Conservation (phyloP, 2,329 filamentous ascomycete genomes). For the Scopulariopsis brevicaulis region DNA sequence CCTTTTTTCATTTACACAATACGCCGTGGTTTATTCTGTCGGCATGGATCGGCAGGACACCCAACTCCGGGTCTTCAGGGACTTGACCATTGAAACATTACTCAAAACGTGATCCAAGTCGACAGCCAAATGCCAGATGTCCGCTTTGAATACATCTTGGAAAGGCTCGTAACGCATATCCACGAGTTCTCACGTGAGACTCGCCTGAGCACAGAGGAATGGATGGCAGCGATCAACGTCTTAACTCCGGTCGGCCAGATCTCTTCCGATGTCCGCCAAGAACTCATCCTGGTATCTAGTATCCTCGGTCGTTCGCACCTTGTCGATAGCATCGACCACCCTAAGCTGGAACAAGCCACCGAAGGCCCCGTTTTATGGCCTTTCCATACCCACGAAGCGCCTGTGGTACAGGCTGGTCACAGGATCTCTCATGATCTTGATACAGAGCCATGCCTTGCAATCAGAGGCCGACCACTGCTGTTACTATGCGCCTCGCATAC, state of each 20-base stretch:
- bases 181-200: constrained; percentile 72
- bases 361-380: constrained; percentile 68
- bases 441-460: constrained; percentile 37
- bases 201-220: constrained; percentile 58
- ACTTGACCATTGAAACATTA: constrained; percentile 65
- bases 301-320: constrained; percentile 63
- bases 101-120: constrained; percentile 56
- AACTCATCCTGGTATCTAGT: constrained; percentile 69
- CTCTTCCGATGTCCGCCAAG: constrained; percentile 53
- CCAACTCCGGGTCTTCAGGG: constrained; percentile 11
- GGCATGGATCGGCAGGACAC: not conserved
- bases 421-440: constrained; percentile 51
- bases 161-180: constrained; percentile 58
- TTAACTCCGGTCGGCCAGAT: constrained; percentile 58
- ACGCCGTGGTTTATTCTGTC: too few species aligned
- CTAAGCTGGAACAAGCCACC: constrained; percentile 54
- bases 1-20: too few species aligned
- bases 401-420: constrained; percentile 35
- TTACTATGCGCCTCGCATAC: too few species aligned
- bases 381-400: constrained; percentile 68
- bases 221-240: constrained; percentile 61
- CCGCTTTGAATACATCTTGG: constrained; percentile 56
- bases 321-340: constrained; percentile 67
- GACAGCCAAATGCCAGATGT: constrained; percentile 54
- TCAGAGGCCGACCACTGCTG: too few species aligned